Percentiles rank a stretch among this genome's conserved stretches.
Conservation (phyloP, 352 stramenopile genomes). For the Globisporangium alternatum region DNA sequence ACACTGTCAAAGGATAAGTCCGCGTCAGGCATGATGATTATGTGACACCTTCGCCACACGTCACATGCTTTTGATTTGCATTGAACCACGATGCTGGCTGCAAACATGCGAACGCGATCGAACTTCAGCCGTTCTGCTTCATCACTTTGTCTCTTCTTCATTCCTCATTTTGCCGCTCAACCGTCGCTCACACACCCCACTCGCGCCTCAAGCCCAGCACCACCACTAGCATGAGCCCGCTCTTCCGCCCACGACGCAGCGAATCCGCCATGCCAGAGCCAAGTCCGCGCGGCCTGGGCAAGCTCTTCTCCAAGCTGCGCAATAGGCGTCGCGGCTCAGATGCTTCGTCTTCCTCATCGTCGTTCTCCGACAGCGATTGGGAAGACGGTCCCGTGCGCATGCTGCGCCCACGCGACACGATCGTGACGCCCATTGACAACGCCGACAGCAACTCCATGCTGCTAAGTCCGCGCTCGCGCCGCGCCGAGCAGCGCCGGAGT, state of each 20-base stretch:
- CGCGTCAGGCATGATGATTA: too few species aligned
- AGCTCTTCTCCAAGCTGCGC: constrained; percentile 18
- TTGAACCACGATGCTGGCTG: not conserved
- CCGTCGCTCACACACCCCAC: not conserved
- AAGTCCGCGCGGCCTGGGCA: constrained; percentile 20
- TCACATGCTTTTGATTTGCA: not conserved
- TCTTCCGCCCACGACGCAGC: constrained; percentile 25
- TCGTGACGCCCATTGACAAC: constrained; percentile 29
- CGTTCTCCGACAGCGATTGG: not conserved
- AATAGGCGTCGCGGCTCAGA: not conserved
- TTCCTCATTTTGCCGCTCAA: constrained; percentile 4
- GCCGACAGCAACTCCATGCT: not conserved
- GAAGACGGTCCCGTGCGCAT: constrained; percentile 28
- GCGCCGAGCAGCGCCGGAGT: constrained; percentile 4
- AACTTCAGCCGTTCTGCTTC: not conserved
- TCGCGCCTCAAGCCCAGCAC: not conserved
- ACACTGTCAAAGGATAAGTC: too few species aligned
- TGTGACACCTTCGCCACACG: not conserved
- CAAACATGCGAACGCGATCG: not conserved
- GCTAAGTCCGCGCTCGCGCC: constrained; percentile 6
- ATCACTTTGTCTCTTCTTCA: not conserved
- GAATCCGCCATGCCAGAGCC: constrained; percentile 15
- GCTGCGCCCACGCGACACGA: constrained; percentile 35
- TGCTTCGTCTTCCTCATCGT: not conserved
- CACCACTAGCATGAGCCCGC: constrained; percentile 23